Base-by-base conservation (phyloP, 1,139 yeast genomes). In the Candida smagusa region DNA sequence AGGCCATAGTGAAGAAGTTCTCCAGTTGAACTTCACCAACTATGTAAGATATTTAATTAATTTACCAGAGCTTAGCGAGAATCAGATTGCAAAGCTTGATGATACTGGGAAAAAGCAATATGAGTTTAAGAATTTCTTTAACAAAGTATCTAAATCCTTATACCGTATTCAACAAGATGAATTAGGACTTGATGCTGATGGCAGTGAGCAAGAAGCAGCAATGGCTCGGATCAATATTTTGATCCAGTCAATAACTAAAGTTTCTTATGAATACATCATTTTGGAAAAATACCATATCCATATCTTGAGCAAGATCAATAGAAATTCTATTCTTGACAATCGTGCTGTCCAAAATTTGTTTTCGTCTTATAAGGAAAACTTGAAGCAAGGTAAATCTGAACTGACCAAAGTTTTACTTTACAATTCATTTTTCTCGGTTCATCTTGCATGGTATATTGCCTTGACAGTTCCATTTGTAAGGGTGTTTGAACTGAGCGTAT, bases 201-300 rank as follows among this genome's bases (percentile, higher is more conserved):
- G 45, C 7, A 30, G 42, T 4, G 39, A 37, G 2, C 42, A 44
- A 30, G 43, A 37, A 30, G 28, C 28, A 34, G 31, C 25, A 28
- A 31, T 24, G 35, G 33, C 23, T 11, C 38, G 25, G 12, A 48
- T 50, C 3, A 50, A 56, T 9, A 44, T 59, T 25, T 45, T 68
- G 13, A 39, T 68, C 24, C 68, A 63, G 41, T 40, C 59, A 5
- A 52, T 68, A 3, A 59, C 68, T 3, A 68, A 67, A 42, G 65
- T 66, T 6, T 61, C 72, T 1, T 64, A 65, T 44, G 77, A 71
- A 41, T 71, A 53, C 44, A 56, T 68, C 36, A 52, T 70, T 24
- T 53, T 71, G 43, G 77, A 71, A 38, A 66, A 61, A 41, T 71
- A 70, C 46, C 63, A 58, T 38, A 56, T 70, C 25, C 72, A 70